These are phyloP conservation scores for Linum trigynum DNA, from an alignment of 345 rosid genomes.

Conservation along the genomic window DNA sequence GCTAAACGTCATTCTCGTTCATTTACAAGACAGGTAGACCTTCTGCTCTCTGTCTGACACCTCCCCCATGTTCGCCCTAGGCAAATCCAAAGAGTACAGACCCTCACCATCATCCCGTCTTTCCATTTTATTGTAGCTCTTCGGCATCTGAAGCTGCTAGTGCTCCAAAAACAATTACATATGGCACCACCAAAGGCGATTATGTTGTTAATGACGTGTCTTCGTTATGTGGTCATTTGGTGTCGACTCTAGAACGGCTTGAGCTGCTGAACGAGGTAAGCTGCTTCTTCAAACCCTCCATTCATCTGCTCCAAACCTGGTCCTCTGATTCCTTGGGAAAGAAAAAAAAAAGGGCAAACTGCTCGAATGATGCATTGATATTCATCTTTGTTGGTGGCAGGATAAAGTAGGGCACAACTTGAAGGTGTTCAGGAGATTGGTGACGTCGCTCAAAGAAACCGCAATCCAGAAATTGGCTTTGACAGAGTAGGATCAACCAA, in stretches of 20 bases:
- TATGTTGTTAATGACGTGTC: slow-evolving; percentile 36
- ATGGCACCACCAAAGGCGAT: slow-evolving; percentile 20
- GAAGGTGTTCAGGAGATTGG: slow-evolving; percentile 71
- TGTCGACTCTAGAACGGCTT: slow-evolving; percentile 70
- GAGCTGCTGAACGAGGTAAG: slow-evolving; percentile 74
- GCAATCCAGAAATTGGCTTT: slow-evolving; percentile 40
- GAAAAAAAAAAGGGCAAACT: background rate
- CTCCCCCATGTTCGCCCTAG: background rate
- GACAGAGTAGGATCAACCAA: background rate
- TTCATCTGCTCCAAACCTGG: background rate
- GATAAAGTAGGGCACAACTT: slow-evolving; percentile 68
- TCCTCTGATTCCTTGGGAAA: background rate
- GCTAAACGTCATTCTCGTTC: slow-evolving; percentile 63
- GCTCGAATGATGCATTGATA: background rate
- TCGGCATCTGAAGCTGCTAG: slow-evolving; percentile 25
- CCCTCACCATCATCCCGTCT: background rate
- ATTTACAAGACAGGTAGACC: slow-evolving; percentile 71
- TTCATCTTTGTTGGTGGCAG: slow-evolving; percentile 24
- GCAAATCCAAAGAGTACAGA: background rate
- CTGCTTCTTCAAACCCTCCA: slow-evolving; percentile 3
- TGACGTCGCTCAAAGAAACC: slow-evolving; percentile 65
- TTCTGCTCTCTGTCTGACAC: background rate
- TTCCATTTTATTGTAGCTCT: slow-evolving; percentile 34
- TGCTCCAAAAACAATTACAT: slow-evolving; percentile 26
- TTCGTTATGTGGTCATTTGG: slow-evolving; percentile 45